A percentile compares a stretch with the other conserved stretches of the same genome.
phyloP scores from a whole-genome alignment of 305 asterid species.

The Rubia occidens region DNA sequence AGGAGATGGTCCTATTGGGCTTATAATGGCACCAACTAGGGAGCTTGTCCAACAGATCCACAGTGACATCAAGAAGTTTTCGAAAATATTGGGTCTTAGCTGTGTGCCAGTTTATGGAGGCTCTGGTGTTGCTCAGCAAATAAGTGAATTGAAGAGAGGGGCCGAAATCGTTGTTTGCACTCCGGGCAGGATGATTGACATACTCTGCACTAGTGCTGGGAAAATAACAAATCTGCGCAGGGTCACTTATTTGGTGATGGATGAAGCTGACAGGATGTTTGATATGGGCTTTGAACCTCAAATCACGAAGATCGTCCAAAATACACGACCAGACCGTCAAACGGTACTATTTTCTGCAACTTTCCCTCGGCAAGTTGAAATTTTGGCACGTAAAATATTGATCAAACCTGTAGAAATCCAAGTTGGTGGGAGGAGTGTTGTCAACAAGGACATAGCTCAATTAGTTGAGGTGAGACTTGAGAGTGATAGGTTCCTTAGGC shows the following conservation, averaged over 20 bases:
- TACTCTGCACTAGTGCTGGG: conserved; percentile 86
- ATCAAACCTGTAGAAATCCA: conserved; percentile 81
- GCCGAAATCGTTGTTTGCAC: conserved; percentile 95
- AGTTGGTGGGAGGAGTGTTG: conserved; percentile 98
- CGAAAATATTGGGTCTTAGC: conserved; percentile 68
- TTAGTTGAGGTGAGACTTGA: conserved; percentile 93
- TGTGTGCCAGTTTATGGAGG: conserved; percentile 98
- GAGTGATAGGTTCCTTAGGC: conserved; percentile 67
- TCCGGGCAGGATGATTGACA: conserved; percentile 97
- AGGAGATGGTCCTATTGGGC: conserved; percentile 96
- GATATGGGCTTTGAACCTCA: conserved; percentile 99
- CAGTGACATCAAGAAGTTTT: conserved; percentile 70
- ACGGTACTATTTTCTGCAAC: conserved; percentile 95
- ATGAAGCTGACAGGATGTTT: conserved; percentile 98
- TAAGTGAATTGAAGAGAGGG: conserved; percentile 92
- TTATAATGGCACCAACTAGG: conserved; percentile 92
- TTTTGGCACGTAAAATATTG: conserved; percentile 86
- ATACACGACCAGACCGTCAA: conserved; percentile 88
- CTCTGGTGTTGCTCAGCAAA: conserved; percentile 96
- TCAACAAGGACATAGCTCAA: conserved; percentile 87
- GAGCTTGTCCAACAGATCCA: conserved; percentile 97
- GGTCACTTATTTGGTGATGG: conserved; percentile 93
- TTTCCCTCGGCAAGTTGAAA: conserved; percentile 95
- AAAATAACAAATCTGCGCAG: conserved; percentile 89
- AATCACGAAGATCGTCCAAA: conserved; percentile 85